Base-by-base conservation (phyloP, 768 basidiomycete species). In the Rhodotorula babjevae region DNA sequence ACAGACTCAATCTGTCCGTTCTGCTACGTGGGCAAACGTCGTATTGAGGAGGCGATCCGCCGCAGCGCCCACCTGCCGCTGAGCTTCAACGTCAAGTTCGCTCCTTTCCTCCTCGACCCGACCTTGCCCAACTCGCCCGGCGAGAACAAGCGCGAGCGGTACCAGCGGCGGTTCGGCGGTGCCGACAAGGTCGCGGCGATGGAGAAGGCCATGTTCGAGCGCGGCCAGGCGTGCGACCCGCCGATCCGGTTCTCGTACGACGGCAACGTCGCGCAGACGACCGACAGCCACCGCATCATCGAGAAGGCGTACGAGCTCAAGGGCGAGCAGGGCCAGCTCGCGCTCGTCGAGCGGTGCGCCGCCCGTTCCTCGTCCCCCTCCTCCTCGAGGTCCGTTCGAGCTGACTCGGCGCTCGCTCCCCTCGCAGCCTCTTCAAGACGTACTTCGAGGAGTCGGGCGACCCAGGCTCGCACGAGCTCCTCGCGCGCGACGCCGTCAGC, bases 391-490 rank as follows among this genome's bases (percentile, higher is more conserved):
- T 12, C n/a, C 33, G 15, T 31, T 31, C 29, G 12, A 25, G 16
- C n/a, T 36, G 44, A 46, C 44, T 33, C 9, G 33, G 40, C 40
- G 27, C 19, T 2, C 8, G 18, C 47, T 21, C 2, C 49, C 7
- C 19, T 18, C 21, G 47, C 50, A 68, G 67, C 42, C 49, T 75
- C 21, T 88, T 83, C 84, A 87, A 74, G 87, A 59, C 86, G 31
- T 87, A 87, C 79, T 86, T 88, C 77, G 86, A 88, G 76, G 84
- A 88, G 14, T 83, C 83, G 57, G 85, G 85, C 78, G 89, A 91
- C 79, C 85, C 89, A 59, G 84, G 84, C 5, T 86, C 89, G 71
- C 78, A 83, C 71, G 80, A 85, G 36, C 83, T 88, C 46, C 85
- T 92, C 57, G 84, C 87, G 3, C 83, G 85, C 18, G 76, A 87